Evolutionary conservation across 352 stramenopile species (phyloP).

Genomic region (Globisporangium paddicum): DNA sequence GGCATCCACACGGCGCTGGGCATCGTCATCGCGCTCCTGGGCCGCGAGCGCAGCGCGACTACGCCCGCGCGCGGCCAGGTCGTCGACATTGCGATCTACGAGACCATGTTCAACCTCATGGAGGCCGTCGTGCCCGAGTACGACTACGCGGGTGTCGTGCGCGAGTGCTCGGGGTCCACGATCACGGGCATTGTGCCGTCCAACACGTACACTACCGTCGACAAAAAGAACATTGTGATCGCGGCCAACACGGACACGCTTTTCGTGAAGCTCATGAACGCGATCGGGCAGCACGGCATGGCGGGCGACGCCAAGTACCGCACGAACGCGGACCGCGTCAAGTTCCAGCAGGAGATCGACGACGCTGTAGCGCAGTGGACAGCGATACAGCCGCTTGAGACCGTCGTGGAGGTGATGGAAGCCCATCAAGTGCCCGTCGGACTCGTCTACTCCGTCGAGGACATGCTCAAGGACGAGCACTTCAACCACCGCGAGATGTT

Average conservation of each 20-base stretch:
- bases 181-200: constrained; percentile 86
- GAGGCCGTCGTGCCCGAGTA: constrained; percentile 83
- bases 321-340: constrained; percentile 65
- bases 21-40: constrained; percentile 77
- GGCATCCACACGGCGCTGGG: constrained; percentile 79
- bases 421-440: constrained; percentile 50
- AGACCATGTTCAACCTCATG: constrained; percentile 86
- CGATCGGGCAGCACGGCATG: constrained; percentile 60
- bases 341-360: constrained; percentile 59
- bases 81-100: constrained; percentile 85
- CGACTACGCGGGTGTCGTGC: constrained; percentile 72
- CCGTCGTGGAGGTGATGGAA: constrained; percentile 59
- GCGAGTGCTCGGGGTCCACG: constrained; percentile 81
- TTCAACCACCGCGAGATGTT: constrained; percentile 77
- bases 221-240: constrained; percentile 84
- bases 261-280: constrained; percentile 75
- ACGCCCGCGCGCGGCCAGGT: constrained; percentile 50
- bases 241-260: constrained; percentile 83
- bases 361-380: constrained; percentile 52
- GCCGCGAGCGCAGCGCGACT: constrained; percentile 40
- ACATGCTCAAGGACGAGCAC: constrained; percentile 72
- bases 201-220: constrained; percentile 80
- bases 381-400: constrained; percentile 34
- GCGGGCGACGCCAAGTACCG: constrained; percentile 47
- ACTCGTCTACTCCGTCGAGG: constrained; percentile 75